These are phyloP conservation scores for Stellera chamaejasme DNA, from an alignment of 345 rosid genomes.

Conservation along the genomic window DNA sequence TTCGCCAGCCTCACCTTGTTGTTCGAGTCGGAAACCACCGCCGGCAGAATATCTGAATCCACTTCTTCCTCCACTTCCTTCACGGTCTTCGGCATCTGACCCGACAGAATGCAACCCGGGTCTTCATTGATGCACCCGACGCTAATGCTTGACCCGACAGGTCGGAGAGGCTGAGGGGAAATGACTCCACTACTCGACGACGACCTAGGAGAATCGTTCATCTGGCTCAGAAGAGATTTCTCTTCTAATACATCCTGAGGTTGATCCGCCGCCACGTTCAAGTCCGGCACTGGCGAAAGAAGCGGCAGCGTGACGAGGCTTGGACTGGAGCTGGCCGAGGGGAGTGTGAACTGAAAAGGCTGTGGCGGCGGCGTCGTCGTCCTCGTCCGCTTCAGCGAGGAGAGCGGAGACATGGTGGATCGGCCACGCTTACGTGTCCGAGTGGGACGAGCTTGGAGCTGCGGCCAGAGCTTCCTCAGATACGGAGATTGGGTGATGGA, in stretches of 20 bases:
- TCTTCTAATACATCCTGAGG: constrained; percentile 31
- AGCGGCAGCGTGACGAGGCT: constrained; percentile 70
- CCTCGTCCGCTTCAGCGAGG: constrained; percentile 42
- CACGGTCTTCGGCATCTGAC: constrained; percentile 27
- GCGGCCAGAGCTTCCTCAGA: constrained; percentile 75
- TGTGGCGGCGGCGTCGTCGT: constrained; percentile 5
- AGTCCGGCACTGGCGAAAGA: constrained; percentile 52
- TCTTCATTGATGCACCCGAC: constrained; percentile 49
- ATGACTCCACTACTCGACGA: constrained; percentile 25
- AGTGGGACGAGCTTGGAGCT: constrained; percentile 78
- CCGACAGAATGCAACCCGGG: constrained; percentile 7
- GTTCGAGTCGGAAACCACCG: constrained; percentile 67
- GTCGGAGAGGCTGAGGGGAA: constrained; percentile 67
- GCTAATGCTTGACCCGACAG: constrained; percentile 65
- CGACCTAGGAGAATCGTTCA: constrained; percentile 31
- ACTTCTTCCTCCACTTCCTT: constrained; percentile 78
- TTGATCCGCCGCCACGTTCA: constrained; percentile 35
- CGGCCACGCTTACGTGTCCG: constrained; percentile 87
- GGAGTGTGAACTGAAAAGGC: constrained; percentile 21
- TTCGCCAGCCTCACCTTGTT: constrained; percentile 76
- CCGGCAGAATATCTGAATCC: constrained; percentile 62
- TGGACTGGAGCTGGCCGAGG: constrained; percentile 25
- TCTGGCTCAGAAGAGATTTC: constrained; percentile 49
- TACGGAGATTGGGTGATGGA: constrained; percentile 68
- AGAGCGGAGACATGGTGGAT: constrained; percentile 38